Conservation (phyloP, 2,329 filamentous ascomycete species). For the Bertia moriformis region DNA sequence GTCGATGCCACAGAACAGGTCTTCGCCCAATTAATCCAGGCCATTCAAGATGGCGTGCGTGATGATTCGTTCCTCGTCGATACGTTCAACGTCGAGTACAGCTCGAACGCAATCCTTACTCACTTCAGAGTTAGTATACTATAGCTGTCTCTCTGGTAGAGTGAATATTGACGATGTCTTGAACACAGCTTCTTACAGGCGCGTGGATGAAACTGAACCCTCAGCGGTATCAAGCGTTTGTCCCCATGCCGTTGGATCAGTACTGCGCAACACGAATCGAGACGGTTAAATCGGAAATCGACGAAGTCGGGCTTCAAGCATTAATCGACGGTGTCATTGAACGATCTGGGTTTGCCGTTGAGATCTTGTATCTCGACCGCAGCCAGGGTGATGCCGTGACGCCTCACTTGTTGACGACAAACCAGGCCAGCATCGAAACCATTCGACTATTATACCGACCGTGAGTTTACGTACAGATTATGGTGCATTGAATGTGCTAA, state of each 20-base stretch:
- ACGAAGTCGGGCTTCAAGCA: slow-evolving; percentile 1
- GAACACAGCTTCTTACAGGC: background rate
- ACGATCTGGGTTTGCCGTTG: background rate
- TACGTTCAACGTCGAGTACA: background rate
- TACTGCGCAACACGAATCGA: background rate
- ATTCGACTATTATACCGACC: background rate
- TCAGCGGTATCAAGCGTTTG: background rate
- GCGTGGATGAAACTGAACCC: slow-evolving; percentile 1
- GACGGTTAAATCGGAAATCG: background rate
- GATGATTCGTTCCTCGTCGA: slow-evolving; percentile 1
- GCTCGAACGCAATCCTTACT: background rate
- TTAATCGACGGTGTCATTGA: background rate
- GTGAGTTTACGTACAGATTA: background rate
- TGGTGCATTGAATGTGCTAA: background rate
- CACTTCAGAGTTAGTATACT: background rate
- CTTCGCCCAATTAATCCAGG: background rate
- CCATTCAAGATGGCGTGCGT: background rate
- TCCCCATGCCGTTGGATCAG: background rate
- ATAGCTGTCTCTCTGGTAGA: background rate
- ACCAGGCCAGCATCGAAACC: background rate
- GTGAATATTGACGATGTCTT: background rate
- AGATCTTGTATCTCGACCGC: background rate
- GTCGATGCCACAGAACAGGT: background rate
- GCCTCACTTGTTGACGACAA: background rate
- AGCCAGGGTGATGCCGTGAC: background rate